phyloP scores from a whole-genome alignment of 176 grass and related monocot species.

The Oryza officinalis region DNA sequence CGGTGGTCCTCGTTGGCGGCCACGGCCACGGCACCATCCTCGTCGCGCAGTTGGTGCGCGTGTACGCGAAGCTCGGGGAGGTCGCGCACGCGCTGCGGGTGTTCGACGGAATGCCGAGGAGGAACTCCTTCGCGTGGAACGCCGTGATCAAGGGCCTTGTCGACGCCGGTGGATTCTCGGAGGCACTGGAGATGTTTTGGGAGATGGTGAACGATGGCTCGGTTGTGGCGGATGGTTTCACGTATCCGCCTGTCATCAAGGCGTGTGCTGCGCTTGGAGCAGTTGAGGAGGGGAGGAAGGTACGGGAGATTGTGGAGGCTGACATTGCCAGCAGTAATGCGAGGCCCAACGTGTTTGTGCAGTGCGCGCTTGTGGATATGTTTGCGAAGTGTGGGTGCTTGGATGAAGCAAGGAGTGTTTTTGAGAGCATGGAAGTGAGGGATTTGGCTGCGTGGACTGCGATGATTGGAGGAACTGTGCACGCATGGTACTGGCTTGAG shows the following conservation, averaged over 20 bases:
- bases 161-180: constrained; percentile 15
- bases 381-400: constrained; percentile 61
- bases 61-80: constrained; percentile 25
- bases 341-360: constrained; percentile 44
- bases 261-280: constrained; percentile 44
- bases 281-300: constrained; percentile 40
- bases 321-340: neutral
- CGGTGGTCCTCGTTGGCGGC: constrained; percentile 39
- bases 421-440: constrained; percentile 48
- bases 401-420: constrained; percentile 46
- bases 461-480: constrained; percentile 48
- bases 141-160: constrained; percentile 53
- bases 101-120: constrained; percentile 48
- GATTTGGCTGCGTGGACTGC: constrained; percentile 56
- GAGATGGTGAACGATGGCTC: constrained; percentile 24
- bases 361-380: constrained; percentile 64
- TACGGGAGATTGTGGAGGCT: constrained; percentile 13
- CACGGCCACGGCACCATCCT: constrained; percentile 25
- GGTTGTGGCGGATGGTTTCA: constrained; percentile 35
- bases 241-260: constrained; percentile 59
- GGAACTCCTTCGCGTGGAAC: constrained; percentile 68
- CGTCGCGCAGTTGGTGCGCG: constrained; percentile 49
- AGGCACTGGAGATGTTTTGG: constrained; percentile 41
- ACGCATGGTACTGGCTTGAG: constrained; percentile 36
- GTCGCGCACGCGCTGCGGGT: constrained; percentile 22